Base-by-base conservation (phyloP, 768 basidiomycete species). In the Tricholoma furcatifolium region DNA sequence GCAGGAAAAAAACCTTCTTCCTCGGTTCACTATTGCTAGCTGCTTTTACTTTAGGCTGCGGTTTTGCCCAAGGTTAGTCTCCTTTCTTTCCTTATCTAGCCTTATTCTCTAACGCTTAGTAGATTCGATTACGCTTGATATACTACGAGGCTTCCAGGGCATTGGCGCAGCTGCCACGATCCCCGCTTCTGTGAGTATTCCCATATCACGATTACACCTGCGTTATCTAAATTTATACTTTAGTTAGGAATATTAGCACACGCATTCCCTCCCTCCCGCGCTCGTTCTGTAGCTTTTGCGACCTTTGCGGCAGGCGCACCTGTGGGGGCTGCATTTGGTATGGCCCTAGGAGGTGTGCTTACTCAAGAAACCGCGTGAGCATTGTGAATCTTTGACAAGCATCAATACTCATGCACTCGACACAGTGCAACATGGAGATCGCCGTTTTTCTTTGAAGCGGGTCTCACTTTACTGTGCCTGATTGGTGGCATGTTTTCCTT, bases 271-370 rank as follows among this genome's bases (percentile, higher is more conserved):
- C 85, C 86, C 0, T 71, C 70, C 1, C 72, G 73, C 11, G 76
- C 84, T 0, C 81, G 93, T 9, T 83, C 88, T 1, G 67, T 83
- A 0, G 93, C 91, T 0, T 96, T 95, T 56, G 82, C 93, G 0
- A 83, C 86, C 0, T 95, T 93, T 58, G 78, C 87, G 1, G 90
- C 91, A 0, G 94, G 94, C 23, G 90, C 88, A 0, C 92, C 93
- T 0, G 62, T 94, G 5, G 93, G 93, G 0, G 87, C 78, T 0
- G 87, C 82, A 0, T 69, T 93, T 12, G 92, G 93, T 1, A 75
- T 75, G 27, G 69, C 83, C 0, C 53, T 91, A 0, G 91, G 92
- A 15, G 91, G 89, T n/a, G 69, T 85, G 1, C 67, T 91, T 17
- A 88, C 85, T 0, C 79, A 91, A 60, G 67, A 69, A 11, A 72